Evolutionary conservation across 176 grass and related monocot genomes (phyloP), one percentile per base, ranked within the genome.

Genomic region (Eleusine coracana): DNA sequence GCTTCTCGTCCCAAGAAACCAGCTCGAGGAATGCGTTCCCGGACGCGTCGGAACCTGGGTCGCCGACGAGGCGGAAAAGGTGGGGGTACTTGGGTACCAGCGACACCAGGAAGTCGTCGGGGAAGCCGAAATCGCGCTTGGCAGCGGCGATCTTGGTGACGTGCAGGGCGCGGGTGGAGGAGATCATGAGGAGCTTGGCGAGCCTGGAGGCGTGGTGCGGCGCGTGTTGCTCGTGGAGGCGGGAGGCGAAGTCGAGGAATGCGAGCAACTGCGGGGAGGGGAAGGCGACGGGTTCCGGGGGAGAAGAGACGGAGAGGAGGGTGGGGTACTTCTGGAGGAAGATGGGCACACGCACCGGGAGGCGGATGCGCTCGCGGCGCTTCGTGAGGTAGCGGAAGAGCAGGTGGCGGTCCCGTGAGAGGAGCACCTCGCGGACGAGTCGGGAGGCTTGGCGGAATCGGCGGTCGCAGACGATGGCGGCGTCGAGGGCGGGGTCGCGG

Each of bases 131-230:
- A 49, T 90, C 82, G 72, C 89, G 89, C 80, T 94, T 93, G 50
- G 89, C 89, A 11, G 90, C 71, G 10, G 87, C 55, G 18, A 98
- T 76, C 69, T 98, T 98, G n/a, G 79, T 77, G 67, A 90, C 82
- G 17, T 88, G 82, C 31, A 98, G 71, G 37, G 90, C 82, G 2
- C 72, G 86, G 40, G 93, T 78, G 70, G 73, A 87, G 39, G 92
- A 92, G n/a, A 98, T 93, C 90, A 98, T 98, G 62, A 98, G 75
- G 62, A 98, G 87, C 79, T 95, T 98, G 80, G 86, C 87, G 79
- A 98, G 85, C 86, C 89, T 95, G 31, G 86, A 71, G 17, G 92
- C 73, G 75, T 76, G 82, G 75, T 90, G 50, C 9, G 62, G 86
- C 56, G 90, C 74, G 50, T 93, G 83, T 44, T 42, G 60, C 5